phyloP scores from a whole-genome alignment of 495 filamentous ascomycete species.

The Jackrogersella multiformis region DNA sequence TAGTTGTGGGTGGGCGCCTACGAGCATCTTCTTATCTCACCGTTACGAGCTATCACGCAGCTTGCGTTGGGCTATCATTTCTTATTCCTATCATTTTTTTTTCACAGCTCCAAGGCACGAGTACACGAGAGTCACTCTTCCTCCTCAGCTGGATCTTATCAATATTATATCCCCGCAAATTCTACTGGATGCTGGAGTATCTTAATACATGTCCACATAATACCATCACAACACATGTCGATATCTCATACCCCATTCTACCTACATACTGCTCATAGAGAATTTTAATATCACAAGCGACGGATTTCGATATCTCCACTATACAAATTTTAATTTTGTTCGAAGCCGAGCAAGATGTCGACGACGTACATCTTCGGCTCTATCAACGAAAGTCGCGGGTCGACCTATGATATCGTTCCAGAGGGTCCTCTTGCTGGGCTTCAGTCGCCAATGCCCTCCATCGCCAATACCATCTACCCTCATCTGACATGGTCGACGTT shows the following conservation, averaged over 20 bases:
- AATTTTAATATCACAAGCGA: background rate
- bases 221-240: constrained; percentile 10
- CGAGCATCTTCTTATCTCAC: constrained; percentile 22
- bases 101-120: too few species aligned
- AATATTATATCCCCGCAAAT: constrained; percentile 19
- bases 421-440: constrained; percentile 22
- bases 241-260: constrained; percentile 21
- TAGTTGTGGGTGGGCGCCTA: constrained; percentile 3
- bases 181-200: constrained; percentile 15
- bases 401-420: constrained; percentile 24
- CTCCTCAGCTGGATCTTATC: constrained; percentile 15
- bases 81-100: constrained; percentile 22
- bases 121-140: background rate
- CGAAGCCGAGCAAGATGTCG: constrained; percentile 27
- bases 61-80: background rate
- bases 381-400: constrained; percentile 36
- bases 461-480: constrained; percentile 30
- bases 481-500: constrained; percentile 40
- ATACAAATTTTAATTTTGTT: constrained; percentile 19
- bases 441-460: constrained; percentile 19
- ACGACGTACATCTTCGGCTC: constrained; percentile 40
- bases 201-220: constrained; percentile 10
- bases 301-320: background rate
- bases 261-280: constrained; percentile 9
- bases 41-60: constrained; percentile 19